phyloP scores from a whole-genome alignment of 2,329 filamentous ascomycete genomes.

The Clarireedia paspali region DNA sequence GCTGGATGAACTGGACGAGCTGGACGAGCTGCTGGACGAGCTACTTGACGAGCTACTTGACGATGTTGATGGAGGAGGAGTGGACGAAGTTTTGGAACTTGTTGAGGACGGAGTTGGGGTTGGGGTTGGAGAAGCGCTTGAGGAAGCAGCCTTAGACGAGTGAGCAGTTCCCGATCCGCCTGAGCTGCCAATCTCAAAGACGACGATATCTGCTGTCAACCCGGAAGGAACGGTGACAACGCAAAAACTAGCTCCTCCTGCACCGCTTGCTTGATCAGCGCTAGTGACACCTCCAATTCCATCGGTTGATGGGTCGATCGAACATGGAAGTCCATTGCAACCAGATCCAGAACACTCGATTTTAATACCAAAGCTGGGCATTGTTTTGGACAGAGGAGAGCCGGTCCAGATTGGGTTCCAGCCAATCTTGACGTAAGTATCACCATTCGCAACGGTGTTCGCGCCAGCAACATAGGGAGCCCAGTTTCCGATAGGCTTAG shows the following conservation, averaged over 20 bases:
- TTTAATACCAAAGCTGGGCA: conserved; percentile 60
- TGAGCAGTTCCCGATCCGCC: conserved; percentile 12
- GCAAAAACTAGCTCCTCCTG: conserved; percentile 63
- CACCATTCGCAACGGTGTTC: conserved; percentile 56
- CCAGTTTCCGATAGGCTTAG: conserved; percentile 66
- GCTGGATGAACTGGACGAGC: not conserved
- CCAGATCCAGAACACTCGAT: conserved; percentile 58
- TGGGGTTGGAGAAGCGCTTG: conserved; percentile 19
- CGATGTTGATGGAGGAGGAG: conserved; percentile 13
- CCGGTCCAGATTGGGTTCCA: conserved; percentile 70
- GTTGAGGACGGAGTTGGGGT: conserved; percentile 16
- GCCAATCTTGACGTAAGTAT: conserved; percentile 67
- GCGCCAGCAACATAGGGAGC: conserved; percentile 68
- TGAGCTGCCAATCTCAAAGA: conserved; percentile 37
- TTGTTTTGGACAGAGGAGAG: conserved; percentile 41
- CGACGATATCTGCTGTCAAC: conserved; percentile 57
- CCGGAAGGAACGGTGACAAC: conserved; percentile 68
- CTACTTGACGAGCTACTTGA: conserved; percentile 6
- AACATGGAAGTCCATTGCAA: conserved; percentile 70
- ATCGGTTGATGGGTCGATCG: conserved; percentile 54
- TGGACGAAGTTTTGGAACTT: conserved; percentile 11
- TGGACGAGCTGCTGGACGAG: not conserved
- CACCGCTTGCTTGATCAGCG: conserved; percentile 46
- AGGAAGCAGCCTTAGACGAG: conserved; percentile 9
- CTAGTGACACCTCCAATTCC: conserved; percentile 53